Evolutionary conservation across 805 yeast genomes (phyloP), one percentile per base, ranked within the genome.

Genomic region (Lachancea fermentati): DNA sequence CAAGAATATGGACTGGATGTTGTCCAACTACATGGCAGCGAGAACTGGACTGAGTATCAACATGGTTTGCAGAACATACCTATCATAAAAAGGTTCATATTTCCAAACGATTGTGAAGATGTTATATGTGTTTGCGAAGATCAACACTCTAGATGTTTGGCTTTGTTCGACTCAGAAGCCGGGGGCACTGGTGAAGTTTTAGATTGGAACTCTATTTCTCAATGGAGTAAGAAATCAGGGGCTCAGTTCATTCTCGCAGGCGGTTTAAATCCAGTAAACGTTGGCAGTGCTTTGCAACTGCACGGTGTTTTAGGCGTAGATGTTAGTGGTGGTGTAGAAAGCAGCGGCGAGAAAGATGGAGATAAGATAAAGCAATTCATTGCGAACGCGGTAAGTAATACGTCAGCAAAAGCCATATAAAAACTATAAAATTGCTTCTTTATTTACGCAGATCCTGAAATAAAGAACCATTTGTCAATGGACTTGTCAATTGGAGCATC

Each of bases 401-500:
- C 9, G 7, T 22, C 11, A 22, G 26, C 26, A 22, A 7, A 22
- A 7, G 11, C 26, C 11, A 11, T 22, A 22, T 22, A 22, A 22
- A 22, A 11, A 22, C 9, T 22, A 22, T 22, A 4, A 14, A 22
- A 22, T 7, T 22, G 26, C 26, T 22, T 11, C 14, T n/a, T 4
- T 37, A 34, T 36, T 52, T 52, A 60, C 50, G 78, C 71, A 48
- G 84, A 80, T 70, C 91, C 93, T 45, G 91, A 86, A 63, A 91
- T 91, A 80, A 79, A 91, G 78, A 93, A 91, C 98, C 98, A 91
- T 73, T 91, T 91, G 78, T 91, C 97, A 64, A 91, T 72, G 42
- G 96, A 86, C 70, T 85, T 79, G 75, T 91, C 98, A 66, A 93
- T 86, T 68, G 96, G 95, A 49, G 95, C 96, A 63, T 89, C 88